Conservation (phyloP, 2,329 filamentous ascomycete species). For the Orbilia quercus region DNA sequence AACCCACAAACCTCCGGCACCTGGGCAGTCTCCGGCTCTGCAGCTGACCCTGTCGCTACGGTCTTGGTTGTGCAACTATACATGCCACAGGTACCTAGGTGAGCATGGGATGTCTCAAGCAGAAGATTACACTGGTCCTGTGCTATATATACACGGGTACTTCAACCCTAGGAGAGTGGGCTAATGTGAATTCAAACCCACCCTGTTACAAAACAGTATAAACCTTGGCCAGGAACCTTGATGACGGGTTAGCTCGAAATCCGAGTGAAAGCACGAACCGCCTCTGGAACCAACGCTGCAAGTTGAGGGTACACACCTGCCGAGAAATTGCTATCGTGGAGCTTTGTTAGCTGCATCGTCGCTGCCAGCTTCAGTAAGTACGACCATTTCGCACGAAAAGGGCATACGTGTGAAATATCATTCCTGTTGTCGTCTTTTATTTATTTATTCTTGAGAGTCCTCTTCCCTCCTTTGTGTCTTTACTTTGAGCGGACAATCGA, state of each 20-base stretch:
- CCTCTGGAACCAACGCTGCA: constrained; percentile 13
- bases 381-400: neutral
- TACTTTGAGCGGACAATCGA: constrained; percentile 8
- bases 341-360: neutral
- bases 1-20: no score
- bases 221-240: constrained; percentile 54
- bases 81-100: constrained; percentile 47
- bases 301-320: neutral
- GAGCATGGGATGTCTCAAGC: constrained; percentile 13
- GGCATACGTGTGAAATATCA: neutral
- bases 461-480: neutral
- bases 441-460: neutral
- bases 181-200: constrained; percentile 27
- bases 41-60: constrained; percentile 52
- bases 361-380: neutral
- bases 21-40: constrained; percentile 37
- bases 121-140: constrained; percentile 9
- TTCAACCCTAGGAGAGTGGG: constrained; percentile 17
- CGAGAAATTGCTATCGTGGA: neutral
- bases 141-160: constrained; percentile 33
- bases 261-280: constrained; percentile 33
- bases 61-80: constrained; percentile 54
- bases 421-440: no score
- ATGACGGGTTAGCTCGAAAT: constrained; percentile 13
- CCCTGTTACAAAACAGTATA: constrained; percentile 36